Evolutionary conservation across 768 basidiomycete genomes (phyloP).

Genomic region (Gautieria morchelliformis): DNA sequence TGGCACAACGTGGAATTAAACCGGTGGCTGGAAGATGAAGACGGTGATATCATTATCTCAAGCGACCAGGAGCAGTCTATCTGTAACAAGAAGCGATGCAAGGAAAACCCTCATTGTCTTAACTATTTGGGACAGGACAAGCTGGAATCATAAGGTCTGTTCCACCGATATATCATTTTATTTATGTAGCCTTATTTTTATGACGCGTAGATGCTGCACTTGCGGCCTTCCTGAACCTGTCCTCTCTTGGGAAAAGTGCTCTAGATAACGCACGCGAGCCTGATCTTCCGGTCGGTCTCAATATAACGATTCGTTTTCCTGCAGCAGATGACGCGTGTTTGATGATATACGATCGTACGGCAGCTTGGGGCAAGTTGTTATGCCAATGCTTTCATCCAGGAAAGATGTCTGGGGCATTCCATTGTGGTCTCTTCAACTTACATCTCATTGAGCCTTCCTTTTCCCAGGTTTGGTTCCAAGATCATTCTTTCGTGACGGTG

Average conservation of each 20-base stretch:
- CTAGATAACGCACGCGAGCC: conserved; percentile 36
- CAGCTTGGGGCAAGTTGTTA: conserved; percentile 96
- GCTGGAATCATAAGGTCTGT: conserved; percentile 67
- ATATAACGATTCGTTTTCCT: conserved; percentile 32
- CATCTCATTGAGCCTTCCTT: not conserved
- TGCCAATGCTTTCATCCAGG: conserved; percentile 91
- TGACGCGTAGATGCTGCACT: conserved; percentile 36
- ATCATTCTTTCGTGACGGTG: conserved; percentile 66
- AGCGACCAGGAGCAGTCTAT: conserved; percentile 44
- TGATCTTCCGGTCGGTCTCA: conserved; percentile 65
- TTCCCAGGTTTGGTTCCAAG: conserved; percentile 82
- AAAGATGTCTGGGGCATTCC: conserved; percentile 18
- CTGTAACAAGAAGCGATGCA: conserved; percentile 61
- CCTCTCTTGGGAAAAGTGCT: conserved; percentile 50
- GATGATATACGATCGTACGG: not conserved
- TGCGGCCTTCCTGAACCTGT: conserved; percentile 40
- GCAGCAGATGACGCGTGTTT: not conserved
- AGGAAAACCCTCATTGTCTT: conserved; percentile 72
- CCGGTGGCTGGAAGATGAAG: conserved; percentile 31
- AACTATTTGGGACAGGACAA: conserved; percentile 79
- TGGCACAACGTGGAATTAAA: conserved; percentile 6
- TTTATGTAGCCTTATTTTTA: not conserved
- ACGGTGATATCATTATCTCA: conserved; percentile 58
- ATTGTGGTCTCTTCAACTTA: not conserved
- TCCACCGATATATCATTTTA: conserved; percentile 9